Percentiles rank a stretch among this genome's conserved stretches.
Conservation (phyloP, 2,329 filamentous ascomycete genomes). For the Ceratocystis destructans region DNA sequence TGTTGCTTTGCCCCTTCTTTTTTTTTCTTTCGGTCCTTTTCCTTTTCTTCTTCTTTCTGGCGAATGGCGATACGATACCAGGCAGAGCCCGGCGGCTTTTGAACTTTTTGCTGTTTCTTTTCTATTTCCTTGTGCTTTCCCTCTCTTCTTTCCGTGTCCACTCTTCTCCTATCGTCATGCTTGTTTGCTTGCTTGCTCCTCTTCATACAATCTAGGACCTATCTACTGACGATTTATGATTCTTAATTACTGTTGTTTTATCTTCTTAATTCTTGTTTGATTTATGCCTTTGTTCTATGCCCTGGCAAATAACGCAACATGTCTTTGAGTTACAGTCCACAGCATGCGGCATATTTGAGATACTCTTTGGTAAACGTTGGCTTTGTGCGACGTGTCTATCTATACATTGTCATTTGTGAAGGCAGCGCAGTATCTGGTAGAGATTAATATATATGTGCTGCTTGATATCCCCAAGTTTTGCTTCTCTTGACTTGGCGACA, state of each 20-base stretch:
- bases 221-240: conserved; percentile 8
- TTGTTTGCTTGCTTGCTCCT: neutral
- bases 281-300: neutral
- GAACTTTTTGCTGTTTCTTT: conserved; percentile 11
- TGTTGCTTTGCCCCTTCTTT: neutral
- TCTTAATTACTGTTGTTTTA: neutral
- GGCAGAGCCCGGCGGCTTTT: conserved; percentile 13
- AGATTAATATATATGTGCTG: too few species aligned
- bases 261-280: too few species aligned
- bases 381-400: neutral
- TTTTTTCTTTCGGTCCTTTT: neutral
- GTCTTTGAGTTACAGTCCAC: neutral
- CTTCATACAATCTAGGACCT: neutral
- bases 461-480: too few species aligned
- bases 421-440: too few species aligned
- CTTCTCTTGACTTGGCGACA: too few species aligned
- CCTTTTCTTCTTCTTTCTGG: conserved; percentile 9
- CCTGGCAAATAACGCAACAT: neutral
- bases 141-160: neutral
- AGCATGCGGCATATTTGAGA: neutral
- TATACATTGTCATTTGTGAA: neutral
- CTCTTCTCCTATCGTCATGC: neutral
- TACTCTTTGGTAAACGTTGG: neutral
- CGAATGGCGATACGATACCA: conserved; percentile 18
- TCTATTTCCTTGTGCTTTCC: neutral